A percentile compares a stretch with the other conserved stretches of the same genome.
Evolutionary conservation across 2,329 filamentous ascomycete species (phyloP).

Genomic region (Apiospora sp.): DNA sequence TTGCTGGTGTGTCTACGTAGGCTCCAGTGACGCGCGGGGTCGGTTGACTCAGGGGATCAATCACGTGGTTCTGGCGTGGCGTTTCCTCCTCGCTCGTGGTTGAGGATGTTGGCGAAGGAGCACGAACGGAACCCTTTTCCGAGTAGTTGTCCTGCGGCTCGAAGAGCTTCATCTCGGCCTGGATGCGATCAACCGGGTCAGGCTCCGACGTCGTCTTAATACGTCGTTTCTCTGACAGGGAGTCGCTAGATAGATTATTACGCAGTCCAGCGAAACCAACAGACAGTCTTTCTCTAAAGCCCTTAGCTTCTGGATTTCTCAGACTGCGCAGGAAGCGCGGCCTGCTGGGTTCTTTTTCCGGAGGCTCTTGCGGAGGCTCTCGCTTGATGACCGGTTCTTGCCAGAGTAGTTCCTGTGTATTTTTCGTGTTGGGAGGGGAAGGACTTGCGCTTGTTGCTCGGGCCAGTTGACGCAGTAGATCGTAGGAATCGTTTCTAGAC

Average conservation of each 20-base stretch:
- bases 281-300: constrained; percentile 44
- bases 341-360: constrained; percentile 31
- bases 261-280: constrained; percentile 57
- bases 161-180: constrained; percentile 64
- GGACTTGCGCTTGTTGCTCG: constrained; percentile 57
- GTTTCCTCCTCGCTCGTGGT: constrained; percentile 52
- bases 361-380: constrained; percentile 25
- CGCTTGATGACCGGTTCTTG: constrained; percentile 29
- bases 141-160: constrained; percentile 63
- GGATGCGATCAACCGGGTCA: constrained; percentile 64
- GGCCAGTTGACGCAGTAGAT: constrained; percentile 58
- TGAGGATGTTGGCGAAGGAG: constrained; percentile 54
- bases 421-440: constrained; percentile 35
- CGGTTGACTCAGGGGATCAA: constrained; percentile 56
- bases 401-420: constrained; percentile 25
- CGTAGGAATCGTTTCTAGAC: constrained; percentile 51
- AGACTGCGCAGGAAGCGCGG: constrained; percentile 31
- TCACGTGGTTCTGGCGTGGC: constrained; percentile 51
- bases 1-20: constrained; percentile 64
- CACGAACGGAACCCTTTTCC: constrained; percentile 61
- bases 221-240: constrained; percentile 55
- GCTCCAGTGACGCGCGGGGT: constrained; percentile 64
- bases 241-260: constrained; percentile 54
- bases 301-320: constrained; percentile 38
- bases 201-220: constrained; percentile 58